phyloP scores from a whole-genome alignment of 2,329 filamentous ascomycete species.

The Trichoderma brevicompactum region DNA sequence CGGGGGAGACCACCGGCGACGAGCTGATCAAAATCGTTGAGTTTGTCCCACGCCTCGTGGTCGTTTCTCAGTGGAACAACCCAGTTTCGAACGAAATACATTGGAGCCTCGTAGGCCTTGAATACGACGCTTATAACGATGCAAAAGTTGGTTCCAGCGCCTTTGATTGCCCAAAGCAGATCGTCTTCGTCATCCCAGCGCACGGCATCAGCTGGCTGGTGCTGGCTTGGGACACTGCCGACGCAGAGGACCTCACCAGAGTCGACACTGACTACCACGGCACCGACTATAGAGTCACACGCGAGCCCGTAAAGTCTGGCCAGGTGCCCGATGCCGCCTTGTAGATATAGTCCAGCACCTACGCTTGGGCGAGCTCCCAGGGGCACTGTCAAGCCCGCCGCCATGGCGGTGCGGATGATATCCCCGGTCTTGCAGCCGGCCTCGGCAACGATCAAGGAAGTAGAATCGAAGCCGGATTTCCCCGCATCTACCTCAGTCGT shows the following conservation, averaged over 20 bases:
- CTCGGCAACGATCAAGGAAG: conserved; percentile 53
- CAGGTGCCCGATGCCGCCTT: conserved; percentile 68
- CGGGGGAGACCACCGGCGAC: conserved; percentile 47
- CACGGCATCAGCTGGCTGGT: conserved; percentile 48
- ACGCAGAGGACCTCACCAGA: conserved; percentile 54
- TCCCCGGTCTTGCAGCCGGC: conserved; percentile 62
- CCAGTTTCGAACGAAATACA: conserved; percentile 49
- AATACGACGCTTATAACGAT: conserved; percentile 60
- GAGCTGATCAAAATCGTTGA: conserved; percentile 47
- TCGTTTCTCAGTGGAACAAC: conserved; percentile 41
- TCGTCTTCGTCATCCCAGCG: conserved; percentile 54
- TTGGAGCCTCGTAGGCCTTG: conserved; percentile 49
- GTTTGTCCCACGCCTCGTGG: conserved; percentile 37
- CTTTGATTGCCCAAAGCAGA: conserved; percentile 61
- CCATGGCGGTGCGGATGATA: conserved; percentile 54
- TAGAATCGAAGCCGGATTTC: conserved; percentile 29
- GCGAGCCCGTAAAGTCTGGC: conserved; percentile 58
- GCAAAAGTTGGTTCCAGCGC: conserved; percentile 63
- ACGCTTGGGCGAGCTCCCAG: conserved; percentile 66
- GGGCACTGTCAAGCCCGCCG: conserved; percentile 57
- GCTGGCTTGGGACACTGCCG: conserved; percentile 54
- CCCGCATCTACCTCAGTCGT: conserved; percentile 31
- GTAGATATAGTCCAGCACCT: conserved; percentile 65
- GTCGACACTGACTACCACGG: conserved; percentile 58
- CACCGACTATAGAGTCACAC: conserved; percentile 65